These are phyloP conservation scores for Tranzscheliella williamsii DNA, from an alignment of 1,284 basidiomycete genomes.

Conservation along the genomic window DNA sequence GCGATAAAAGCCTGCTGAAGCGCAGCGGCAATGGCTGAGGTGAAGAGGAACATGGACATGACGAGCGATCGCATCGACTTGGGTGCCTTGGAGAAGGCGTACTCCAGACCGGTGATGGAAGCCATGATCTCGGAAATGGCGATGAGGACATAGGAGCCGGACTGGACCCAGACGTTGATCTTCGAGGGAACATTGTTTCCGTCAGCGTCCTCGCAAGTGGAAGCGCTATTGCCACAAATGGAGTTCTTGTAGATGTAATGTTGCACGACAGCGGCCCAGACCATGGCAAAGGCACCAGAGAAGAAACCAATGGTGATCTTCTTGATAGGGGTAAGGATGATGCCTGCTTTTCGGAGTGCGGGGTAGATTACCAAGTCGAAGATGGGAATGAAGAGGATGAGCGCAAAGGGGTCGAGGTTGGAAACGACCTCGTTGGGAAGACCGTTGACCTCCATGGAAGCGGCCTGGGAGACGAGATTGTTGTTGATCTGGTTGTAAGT, in stretches of 20 bases:
- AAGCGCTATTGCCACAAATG: constrained; percentile 64
- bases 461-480: constrained; percentile 69
- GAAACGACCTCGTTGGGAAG: constrained; percentile 78
- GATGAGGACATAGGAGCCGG: constrained; percentile 64
- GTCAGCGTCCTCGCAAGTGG: constrained; percentile 53
- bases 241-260: constrained; percentile 65
- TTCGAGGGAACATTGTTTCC: constrained; percentile 36
- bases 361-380: constrained; percentile 71
- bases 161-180: constrained; percentile 62
- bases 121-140: constrained; percentile 72
- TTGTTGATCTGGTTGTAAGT: constrained; percentile 66
- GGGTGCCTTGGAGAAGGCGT: constrained; percentile 76
- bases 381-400: constrained; percentile 63
- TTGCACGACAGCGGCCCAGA: constrained; percentile 69
- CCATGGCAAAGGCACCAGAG: constrained; percentile 66
- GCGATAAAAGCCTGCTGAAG: constrained; percentile 68
- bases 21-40: constrained; percentile 66
- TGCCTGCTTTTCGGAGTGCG: constrained; percentile 68
- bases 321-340: constrained; percentile 67
- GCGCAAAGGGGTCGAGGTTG: constrained; percentile 74
- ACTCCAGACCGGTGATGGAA: constrained; percentile 77
- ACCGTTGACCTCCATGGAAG: constrained; percentile 68
- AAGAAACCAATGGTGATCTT: constrained; percentile 76
- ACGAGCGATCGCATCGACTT: constrained; percentile 62
- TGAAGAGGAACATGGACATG: constrained; percentile 68